Conservation (phyloP, 495 filamentous ascomycete genomes). For the Neurospora hispaniola region DNA sequence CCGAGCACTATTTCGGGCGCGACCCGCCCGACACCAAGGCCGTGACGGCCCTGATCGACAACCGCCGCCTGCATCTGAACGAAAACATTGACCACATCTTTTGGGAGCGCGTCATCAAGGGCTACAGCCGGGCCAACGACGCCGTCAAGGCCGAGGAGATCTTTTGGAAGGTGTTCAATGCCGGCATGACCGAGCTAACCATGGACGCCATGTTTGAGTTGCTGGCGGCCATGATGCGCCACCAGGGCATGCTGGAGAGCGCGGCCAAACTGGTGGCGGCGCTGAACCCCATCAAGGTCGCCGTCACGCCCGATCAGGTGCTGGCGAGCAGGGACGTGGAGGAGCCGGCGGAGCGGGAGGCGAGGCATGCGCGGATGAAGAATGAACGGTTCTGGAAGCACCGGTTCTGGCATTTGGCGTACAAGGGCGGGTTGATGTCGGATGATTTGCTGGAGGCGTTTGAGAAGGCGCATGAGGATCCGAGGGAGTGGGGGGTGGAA, state of each 20-base stretch:
- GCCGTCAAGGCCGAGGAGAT: slow-evolving; percentile 39
- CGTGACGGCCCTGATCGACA: slow-evolving; percentile 42
- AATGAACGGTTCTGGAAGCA: slow-evolving; percentile 26
- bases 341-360: background rate
- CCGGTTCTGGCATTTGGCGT: slow-evolving; percentile 33
- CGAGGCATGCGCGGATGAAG: slow-evolving; percentile 8
- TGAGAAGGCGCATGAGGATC: background rate
- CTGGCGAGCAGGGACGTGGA: slow-evolving; percentile 7
- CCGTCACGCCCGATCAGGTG: slow-evolving; percentile 5
- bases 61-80: slow-evolving; percentile 27
- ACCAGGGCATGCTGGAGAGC: slow-evolving; percentile 24
- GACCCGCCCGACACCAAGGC: slow-evolving; percentile 46
- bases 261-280: slow-evolving; percentile 23
- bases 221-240: slow-evolving; percentile 33
- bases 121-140: slow-evolving; percentile 44
- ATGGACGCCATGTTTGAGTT: slow-evolving; percentile 37
- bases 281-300: slow-evolving; percentile 14
- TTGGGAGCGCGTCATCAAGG: slow-evolving; percentile 57
- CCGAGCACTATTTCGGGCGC: slow-evolving; percentile 53
- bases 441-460: slow-evolving; percentile 5
- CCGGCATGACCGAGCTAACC: slow-evolving; percentile 27
- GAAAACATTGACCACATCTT: slow-evolving; percentile 45
- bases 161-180: slow-evolving; percentile 31
- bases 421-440: slow-evolving; percentile 22
- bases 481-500: background rate